These are phyloP conservation scores for Puccinia horiana DNA, from an alignment of 1,284 basidiomycete species.

Conservation along the genomic window DNA sequence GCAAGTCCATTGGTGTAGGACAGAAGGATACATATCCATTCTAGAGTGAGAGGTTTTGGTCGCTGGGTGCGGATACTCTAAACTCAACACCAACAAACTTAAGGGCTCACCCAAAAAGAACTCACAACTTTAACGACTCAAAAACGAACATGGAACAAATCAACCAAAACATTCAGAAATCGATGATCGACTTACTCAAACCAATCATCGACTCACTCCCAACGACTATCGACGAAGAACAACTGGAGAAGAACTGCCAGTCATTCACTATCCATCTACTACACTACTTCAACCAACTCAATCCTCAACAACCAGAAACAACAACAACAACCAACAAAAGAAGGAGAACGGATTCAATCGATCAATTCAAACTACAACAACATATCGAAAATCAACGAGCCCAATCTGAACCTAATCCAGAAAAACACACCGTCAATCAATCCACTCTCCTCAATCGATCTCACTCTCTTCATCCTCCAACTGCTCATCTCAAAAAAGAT, in stretches of 20 bases:
- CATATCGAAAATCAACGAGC: background rate
- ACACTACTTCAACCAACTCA: background rate
- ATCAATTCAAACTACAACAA: background rate
- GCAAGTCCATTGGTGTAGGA: no score
- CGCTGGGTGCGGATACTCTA: no score
- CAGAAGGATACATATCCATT: no score
- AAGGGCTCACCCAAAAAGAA: no score
- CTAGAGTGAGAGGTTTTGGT: no score
- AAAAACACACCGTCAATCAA: background rate
- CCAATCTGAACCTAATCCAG: constrained; percentile 14
- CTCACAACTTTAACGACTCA: no score
- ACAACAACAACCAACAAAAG: background rate
- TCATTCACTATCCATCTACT: background rate
- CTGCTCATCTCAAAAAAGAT: background rate
- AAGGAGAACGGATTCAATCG: background rate
- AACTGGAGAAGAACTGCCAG: constrained; percentile 6
- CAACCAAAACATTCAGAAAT: background rate
- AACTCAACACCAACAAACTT: no score
- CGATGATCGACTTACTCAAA: background rate
- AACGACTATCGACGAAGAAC: background rate
- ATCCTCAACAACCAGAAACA: background rate
- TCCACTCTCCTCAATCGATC: background rate
- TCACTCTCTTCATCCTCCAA: background rate
- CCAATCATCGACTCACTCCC: background rate
- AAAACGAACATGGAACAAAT: no score